These are phyloP conservation scores for Neurospora intermedia DNA, from an alignment of 495 filamentous ascomycete species.

Conservation along the genomic window DNA sequence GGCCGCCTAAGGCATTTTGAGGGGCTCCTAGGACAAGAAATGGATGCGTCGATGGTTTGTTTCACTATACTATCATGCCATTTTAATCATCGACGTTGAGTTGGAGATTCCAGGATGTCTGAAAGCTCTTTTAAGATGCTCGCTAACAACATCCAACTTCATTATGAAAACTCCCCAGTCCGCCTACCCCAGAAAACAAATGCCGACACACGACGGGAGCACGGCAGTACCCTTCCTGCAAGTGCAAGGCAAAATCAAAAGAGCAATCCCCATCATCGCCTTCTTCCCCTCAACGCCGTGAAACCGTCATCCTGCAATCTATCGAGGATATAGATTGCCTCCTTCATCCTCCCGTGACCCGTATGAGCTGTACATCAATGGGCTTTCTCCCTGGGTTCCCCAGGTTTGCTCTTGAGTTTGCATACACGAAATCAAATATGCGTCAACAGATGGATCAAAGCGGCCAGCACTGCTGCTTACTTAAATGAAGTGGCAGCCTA, in stretches of 20 bases:
- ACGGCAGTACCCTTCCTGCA: background rate
- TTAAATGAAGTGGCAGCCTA: no score
- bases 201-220: background rate
- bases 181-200: background rate
- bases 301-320: background rate
- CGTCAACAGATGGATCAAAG: no score
- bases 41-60: background rate
- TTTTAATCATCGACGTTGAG: no score
- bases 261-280: background rate
- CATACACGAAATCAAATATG: background rate
- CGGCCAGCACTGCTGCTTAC: no score
- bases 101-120: no score
- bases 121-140: background rate
- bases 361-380: background rate
- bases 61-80: no score
- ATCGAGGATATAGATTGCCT: background rate
- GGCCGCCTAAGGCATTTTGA: background rate
- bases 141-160: background rate
- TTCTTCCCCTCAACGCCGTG: background rate
- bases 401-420: background rate
- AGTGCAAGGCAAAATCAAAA: background rate
- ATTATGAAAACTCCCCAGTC: background rate
- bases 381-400: background rate
- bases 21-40: background rate
- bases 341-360: background rate